Evolutionary conservation across 2,329 filamentous ascomycete genomes (phyloP).

Genomic region (Gyromitra esculenta): DNA sequence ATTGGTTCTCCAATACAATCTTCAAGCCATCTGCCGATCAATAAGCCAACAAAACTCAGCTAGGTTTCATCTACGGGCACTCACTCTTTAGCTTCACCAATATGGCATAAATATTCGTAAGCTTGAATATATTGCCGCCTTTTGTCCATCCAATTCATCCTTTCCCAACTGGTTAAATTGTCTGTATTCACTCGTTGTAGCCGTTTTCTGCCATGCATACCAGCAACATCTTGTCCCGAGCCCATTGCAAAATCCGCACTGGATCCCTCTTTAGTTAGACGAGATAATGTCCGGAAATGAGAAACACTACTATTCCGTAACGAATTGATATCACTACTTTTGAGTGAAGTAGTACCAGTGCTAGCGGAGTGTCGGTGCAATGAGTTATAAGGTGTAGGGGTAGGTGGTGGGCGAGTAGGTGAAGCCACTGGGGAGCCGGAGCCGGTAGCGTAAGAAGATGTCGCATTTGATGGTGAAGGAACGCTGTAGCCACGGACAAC

Average conservation of each 20-base stretch:
- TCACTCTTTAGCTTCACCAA: slow-evolving; percentile 91
- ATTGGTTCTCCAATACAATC: slow-evolving; percentile 85
- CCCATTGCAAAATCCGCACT: slow-evolving; percentile 81
- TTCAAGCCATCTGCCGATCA: slow-evolving; percentile 78
- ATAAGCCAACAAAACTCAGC: slow-evolving; percentile 12
- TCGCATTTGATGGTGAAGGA: slow-evolving; percentile 39
- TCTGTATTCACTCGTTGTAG: slow-evolving; percentile 76
- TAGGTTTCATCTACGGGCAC: slow-evolving; percentile 30
- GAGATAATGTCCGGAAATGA: slow-evolving; percentile 86
- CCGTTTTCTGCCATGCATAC: slow-evolving; percentile 82
- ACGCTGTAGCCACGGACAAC: slow-evolving; percentile 46
- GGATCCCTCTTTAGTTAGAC: slow-evolving; percentile 77
- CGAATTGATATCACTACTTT: slow-evolving; percentile 77
- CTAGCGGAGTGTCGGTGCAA: slow-evolving; percentile 52
- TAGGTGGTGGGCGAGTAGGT: slow-evolving; percentile 59
- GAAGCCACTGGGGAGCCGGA: slow-evolving; percentile 59
- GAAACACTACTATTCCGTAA: slow-evolving; percentile 89
- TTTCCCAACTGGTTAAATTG: slow-evolving; percentile 71
- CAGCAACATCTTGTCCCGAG: slow-evolving; percentile 84
- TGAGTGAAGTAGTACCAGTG: slow-evolving; percentile 64
- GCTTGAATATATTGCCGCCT: slow-evolving; percentile 95
- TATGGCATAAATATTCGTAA: slow-evolving; percentile 98
- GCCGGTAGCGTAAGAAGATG: slow-evolving; percentile 39
- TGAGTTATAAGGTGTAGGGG: slow-evolving; percentile 59
- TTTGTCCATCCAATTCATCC: slow-evolving; percentile 98